These are phyloP conservation scores for Tremellales sp. DNA, from an alignment of 1,284 basidiomycete genomes.

Conservation along the genomic window DNA sequence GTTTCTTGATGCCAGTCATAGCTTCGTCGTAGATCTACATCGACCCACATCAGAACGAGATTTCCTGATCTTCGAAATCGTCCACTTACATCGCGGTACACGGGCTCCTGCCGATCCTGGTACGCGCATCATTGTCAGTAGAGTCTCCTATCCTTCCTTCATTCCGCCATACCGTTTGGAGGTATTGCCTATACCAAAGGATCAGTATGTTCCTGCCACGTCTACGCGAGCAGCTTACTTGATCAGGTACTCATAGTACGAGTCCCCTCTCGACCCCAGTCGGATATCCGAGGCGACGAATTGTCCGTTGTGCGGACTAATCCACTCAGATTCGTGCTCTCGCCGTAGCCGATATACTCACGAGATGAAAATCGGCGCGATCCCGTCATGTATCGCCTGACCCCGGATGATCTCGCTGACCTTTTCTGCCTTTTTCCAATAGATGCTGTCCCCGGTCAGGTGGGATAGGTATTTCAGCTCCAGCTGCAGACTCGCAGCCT, in stretches of 20 bases:
- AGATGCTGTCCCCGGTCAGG: slow-evolving; percentile 68
- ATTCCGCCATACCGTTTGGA: slow-evolving; percentile 48
- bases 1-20: slow-evolving; percentile 72
- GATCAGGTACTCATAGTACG: slow-evolving; percentile 90
- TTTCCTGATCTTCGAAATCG: background rate
- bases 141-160: background rate
- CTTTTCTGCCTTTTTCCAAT: slow-evolving; percentile 77
- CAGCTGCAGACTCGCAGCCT: slow-evolving; percentile 77
- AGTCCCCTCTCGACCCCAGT: slow-evolving; percentile 87
- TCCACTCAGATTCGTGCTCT: too few relatives aligned
- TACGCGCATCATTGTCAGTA: slow-evolving; percentile 7
- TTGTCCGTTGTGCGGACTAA: slow-evolving; percentile 61
- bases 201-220: slow-evolving; percentile 51
- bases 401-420: slow-evolving; percentile 68
- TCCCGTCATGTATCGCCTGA: slow-evolving; percentile 63
- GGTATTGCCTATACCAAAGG: slow-evolving; percentile 49
- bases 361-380: slow-evolving; percentile 83
- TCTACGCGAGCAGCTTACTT: slow-evolving; percentile 59
- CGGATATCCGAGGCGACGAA: slow-evolving; percentile 76
- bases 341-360: too few relatives aligned
- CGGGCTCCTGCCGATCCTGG: slow-evolving; percentile 68
- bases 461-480: slow-evolving; percentile 86
- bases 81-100: slow-evolving; percentile 66
- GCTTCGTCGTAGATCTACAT: slow-evolving; percentile 78
- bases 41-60: background rate